These are phyloP conservation scores for Microdochium bolleyi DNA, from an alignment of 2,329 filamentous ascomycete genomes.

Conservation along the genomic window DNA sequence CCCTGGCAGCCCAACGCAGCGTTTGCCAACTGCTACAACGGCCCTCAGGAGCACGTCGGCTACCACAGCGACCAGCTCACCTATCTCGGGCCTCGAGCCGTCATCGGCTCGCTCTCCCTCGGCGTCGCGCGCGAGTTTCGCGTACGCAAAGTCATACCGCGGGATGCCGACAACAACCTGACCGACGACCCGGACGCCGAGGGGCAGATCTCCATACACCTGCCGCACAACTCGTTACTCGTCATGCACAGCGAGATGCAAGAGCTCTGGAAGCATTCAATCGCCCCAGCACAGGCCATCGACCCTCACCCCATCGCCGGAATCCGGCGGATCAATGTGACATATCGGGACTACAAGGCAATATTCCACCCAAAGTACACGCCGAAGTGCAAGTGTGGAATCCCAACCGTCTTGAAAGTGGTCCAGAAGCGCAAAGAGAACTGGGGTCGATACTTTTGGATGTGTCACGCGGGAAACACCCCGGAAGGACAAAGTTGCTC, in stretches of 20 bases:
- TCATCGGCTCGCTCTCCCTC: conserved; percentile 85
- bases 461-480: conserved; percentile 73
- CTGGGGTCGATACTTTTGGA: conserved; percentile 82
- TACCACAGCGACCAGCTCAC: conserved; percentile 92
- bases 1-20: conserved; percentile 82
- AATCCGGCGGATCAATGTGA: conserved; percentile 82
- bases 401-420: conserved; percentile 64
- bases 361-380: conserved; percentile 71
- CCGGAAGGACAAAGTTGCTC: conserved; percentile 62
- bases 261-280: conserved; percentile 90
- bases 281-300: conserved; percentile 66
- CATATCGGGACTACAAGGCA: conserved; percentile 79
- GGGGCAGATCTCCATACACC: conserved; percentile 85
- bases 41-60: conserved; percentile 73
- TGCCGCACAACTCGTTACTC: conserved; percentile 88
- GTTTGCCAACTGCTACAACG: conserved; percentile 91
- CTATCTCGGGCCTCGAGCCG: conserved; percentile 79
- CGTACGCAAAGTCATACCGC: conserved; percentile 66
- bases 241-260: conserved; percentile 99
- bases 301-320: conserved; percentile 78
- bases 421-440: conserved; percentile 73
- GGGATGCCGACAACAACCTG: conserved; percentile 34
- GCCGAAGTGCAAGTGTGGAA: conserved; percentile 67
- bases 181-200: conserved; percentile 51
- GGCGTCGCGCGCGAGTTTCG: conserved; percentile 93